Evolutionary conservation across 2,329 filamentous ascomycete species (phyloP).

Genomic region (Fusarium equiseti): DNA sequence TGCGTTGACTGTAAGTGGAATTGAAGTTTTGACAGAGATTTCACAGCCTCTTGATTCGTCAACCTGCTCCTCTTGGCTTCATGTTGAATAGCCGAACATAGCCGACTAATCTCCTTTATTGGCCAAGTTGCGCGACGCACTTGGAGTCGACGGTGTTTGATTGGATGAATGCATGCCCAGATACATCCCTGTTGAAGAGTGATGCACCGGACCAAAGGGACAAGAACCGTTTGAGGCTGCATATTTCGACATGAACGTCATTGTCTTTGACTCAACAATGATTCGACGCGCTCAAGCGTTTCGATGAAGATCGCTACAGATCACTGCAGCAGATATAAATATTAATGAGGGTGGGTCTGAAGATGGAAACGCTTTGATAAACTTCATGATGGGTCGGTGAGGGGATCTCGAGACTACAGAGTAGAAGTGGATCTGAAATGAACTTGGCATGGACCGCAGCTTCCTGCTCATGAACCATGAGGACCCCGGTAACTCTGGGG

Average conservation of each 20-base stretch:
- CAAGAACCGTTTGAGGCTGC: conserved; percentile 12
- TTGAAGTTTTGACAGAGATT: conserved; percentile 45
- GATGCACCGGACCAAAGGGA: conserved; percentile 42
- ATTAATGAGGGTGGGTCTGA: conserved; percentile 19
- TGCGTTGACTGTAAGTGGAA: conserved; percentile 39
- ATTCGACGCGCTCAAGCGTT: conserved; percentile 5
- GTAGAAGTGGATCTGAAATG: conserved; percentile 20
- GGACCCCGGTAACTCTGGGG: conserved; percentile 32
- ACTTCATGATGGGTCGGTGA: conserved; percentile 32
- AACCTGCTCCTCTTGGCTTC: conserved; percentile 12
- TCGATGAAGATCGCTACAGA: neutral
- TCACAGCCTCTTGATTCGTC: conserved; percentile 40
- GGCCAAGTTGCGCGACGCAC: conserved; percentile 5
- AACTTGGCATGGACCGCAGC: conserved; percentile 33
- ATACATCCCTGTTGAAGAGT: conserved; percentile 38
- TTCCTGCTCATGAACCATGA: conserved; percentile 34
- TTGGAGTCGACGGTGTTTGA: conserved; percentile 10
- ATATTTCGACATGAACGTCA: conserved; percentile 7
- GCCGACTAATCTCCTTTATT: conserved; percentile 46
- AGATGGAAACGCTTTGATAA: conserved; percentile 29
- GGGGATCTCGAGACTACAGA: conserved; percentile 20
- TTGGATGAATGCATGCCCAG: conserved; percentile 35
- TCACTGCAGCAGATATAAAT: neutral
- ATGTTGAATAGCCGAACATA: conserved; percentile 40
- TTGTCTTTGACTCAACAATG: conserved; percentile 10